Conservation (phyloP, 805 yeast species). For the Ogataea saltuana region DNA sequence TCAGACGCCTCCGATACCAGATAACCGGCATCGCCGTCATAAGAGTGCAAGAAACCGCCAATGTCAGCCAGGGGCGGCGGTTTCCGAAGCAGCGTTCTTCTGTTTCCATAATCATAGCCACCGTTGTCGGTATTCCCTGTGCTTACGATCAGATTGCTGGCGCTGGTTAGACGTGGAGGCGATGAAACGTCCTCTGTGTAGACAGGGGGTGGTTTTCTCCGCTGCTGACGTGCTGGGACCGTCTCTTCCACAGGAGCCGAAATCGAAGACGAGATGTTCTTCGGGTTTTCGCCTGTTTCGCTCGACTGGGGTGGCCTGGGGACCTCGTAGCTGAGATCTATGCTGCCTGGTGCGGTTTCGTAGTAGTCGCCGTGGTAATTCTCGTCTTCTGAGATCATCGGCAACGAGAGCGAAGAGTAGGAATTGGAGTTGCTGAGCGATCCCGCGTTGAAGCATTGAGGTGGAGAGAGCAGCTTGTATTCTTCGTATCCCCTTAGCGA, state of each 20-base stretch:
- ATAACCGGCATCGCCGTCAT: slow-evolving; percentile 7
- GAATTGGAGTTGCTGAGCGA: slow-evolving; percentile 18
- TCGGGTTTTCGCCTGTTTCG: too few species aligned
- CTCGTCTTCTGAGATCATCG: slow-evolving; percentile 27
- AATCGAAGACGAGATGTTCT: background rate
- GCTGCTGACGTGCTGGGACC: too few species aligned
- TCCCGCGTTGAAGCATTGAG: slow-evolving; percentile 3
- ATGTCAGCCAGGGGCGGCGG: slow-evolving; percentile 15
- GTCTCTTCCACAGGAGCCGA: background rate
- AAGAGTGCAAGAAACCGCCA: background rate
- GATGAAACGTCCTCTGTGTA: background rate
- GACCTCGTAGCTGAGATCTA: slow-evolving; percentile 6
- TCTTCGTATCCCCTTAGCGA: slow-evolving; percentile 11
- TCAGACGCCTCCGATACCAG: slow-evolving; percentile 11
- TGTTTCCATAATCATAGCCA: background rate
- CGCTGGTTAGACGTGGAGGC: slow-evolving; percentile 1
- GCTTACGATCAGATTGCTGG: slow-evolving; percentile 2
- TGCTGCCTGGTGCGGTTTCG: slow-evolving; percentile 1
- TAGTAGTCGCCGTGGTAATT: background rate
- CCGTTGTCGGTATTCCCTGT: slow-evolving; percentile 5
- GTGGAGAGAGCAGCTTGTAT: slow-evolving; percentile 10
- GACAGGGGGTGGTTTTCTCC: slow-evolving; percentile 26
- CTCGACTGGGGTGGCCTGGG: too few species aligned
- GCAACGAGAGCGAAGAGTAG: slow-evolving; percentile 21
- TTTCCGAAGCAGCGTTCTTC: slow-evolving; percentile 7